Evolutionary conservation across 495 filamentous ascomycete genomes (phyloP), one percentile per base, ranked within the genome.

Genomic region (Podospora australis): DNA sequence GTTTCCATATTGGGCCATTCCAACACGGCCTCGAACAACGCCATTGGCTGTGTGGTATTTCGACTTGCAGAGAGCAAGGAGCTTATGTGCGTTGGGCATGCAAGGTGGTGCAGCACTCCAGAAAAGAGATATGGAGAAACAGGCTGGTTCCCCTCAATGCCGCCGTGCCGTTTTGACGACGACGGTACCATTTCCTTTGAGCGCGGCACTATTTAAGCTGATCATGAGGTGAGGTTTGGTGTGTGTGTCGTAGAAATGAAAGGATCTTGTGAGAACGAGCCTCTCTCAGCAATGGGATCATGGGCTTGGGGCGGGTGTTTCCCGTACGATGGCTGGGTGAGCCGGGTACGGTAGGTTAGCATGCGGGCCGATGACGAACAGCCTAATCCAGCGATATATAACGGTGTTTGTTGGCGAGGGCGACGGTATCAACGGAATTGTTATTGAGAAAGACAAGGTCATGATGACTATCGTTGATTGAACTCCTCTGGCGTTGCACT

Each of bases 31-130:
- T 39, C 44, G 29, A 16, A 23, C 14, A 7, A 44, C 46, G 24
- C 38, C 16, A 59, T 59, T 62, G 53, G 59, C 23, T 36, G 53
- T 62, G 59, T 62, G 59, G 39, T 48, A 62, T 44, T 56, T 39
- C 36, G 30, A 29, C 45, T 44, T 54, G 53, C 53, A 52, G 40
- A 43, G 43, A n/a, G 24, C 52, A 57, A 49, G 58, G 56, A 41
- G 39, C 39, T 24, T 36, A 17, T 36, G 32, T 36, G 19, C 32
- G 32, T 36, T 36, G 19, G 32, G n/a, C n/a, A 36, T 36, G 32
- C 32, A 36, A 17, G 32, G n/a, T n/a, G n/a, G n/a, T n/a, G n/a
- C n/a, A n/a, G n/a, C n/a, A n/a, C n/a, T n/a, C n/a, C n/a, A n/a
- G n/a, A n/a, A n/a, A n/a, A n/a, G n/a, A n/a, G n/a, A n/a, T n/a